Evolutionary conservation across 140 eudicot species (phyloP).

Genomic region (Cichorium intybus): DNA sequence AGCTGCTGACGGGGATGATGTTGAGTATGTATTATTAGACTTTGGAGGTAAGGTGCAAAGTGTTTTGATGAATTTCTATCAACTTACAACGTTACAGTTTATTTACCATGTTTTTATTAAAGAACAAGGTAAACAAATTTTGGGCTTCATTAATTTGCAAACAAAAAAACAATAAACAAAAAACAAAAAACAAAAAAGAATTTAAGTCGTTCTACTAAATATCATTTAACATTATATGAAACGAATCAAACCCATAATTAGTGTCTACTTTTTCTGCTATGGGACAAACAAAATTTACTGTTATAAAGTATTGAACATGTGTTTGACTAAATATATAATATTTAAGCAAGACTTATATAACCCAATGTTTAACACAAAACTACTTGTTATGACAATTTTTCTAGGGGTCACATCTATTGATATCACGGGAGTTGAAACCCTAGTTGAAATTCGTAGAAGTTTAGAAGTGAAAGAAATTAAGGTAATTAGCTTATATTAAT

Average conservation of each 20-base stretch:
- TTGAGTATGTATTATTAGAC: conserved; percentile 56
- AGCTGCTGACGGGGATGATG: conserved; percentile 37
- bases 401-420: conserved; percentile 85
- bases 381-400: not conserved
- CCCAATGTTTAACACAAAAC: not conserved
- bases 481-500: conserved; percentile 27
- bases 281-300: not conserved
- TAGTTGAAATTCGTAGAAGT: conserved; percentile 50
- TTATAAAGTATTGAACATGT: not conserved
- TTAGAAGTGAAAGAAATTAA: conserved; percentile 55
- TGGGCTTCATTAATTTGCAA: too few relatives aligned
- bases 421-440: conserved; percentile 76
- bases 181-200: too few relatives aligned
- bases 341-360: not conserved
- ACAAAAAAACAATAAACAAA: too few relatives aligned
- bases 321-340: not conserved
- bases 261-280: too few relatives aligned
- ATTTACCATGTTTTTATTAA: not conserved
- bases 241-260: too few relatives aligned
- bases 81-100: not conserved
- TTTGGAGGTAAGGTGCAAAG: conserved; percentile 52
- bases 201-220: too few relatives aligned
- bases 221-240: too few relatives aligned
- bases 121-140: too few relatives aligned
- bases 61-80: not conserved